Conservation (phyloP, 1,284 basidiomycete species). For the Naganishia albida region DNA sequence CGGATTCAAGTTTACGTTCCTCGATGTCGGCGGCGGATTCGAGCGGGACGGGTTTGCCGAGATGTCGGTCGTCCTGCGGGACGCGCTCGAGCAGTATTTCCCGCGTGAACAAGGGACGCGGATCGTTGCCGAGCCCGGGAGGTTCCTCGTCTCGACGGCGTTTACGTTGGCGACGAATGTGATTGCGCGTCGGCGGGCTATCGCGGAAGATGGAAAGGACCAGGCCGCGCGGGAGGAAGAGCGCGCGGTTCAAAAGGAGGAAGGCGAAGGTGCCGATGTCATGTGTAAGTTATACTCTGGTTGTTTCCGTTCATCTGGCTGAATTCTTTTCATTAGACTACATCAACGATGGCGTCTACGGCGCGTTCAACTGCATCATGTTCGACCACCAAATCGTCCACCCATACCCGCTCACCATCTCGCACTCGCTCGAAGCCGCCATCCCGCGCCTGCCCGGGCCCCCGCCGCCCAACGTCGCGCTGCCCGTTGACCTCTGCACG, state of each 20-base stretch:
- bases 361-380: conserved; percentile 95
- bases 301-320: not conserved
- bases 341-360: conserved; percentile 97
- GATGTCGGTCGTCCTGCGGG: conserved; percentile 71
- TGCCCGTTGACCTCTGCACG: conserved; percentile 50
- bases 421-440: conserved; percentile 40
- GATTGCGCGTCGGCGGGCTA: conserved; percentile 75
- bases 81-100: conserved; percentile 79
- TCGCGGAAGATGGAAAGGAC: conserved; percentile 30
- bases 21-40: conserved; percentile 96
- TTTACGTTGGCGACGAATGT: conserved; percentile 93
- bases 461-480: conserved; percentile 52
- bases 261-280: conserved; percentile 54
- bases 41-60: conserved; percentile 84
- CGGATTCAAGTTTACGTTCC: conserved; percentile 79
- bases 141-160: conserved; percentile 90
- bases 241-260: conserved; percentile 39
- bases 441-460: conserved; percentile 49
- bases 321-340: conserved; percentile 65
- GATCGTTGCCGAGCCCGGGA: conserved; percentile 94
- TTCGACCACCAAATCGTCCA: conserved; percentile 88
- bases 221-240: conserved; percentile 35
- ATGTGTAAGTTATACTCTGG: conserved; percentile 51
- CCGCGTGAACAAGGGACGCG: conserved; percentile 71
- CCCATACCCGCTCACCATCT: conserved; percentile 71